A percentile compares a stretch with the other conserved stretches of the same genome.
Conservation (phyloP, 2,329 filamentous ascomycete species). For the Talaromyces rugulosus region DNA sequence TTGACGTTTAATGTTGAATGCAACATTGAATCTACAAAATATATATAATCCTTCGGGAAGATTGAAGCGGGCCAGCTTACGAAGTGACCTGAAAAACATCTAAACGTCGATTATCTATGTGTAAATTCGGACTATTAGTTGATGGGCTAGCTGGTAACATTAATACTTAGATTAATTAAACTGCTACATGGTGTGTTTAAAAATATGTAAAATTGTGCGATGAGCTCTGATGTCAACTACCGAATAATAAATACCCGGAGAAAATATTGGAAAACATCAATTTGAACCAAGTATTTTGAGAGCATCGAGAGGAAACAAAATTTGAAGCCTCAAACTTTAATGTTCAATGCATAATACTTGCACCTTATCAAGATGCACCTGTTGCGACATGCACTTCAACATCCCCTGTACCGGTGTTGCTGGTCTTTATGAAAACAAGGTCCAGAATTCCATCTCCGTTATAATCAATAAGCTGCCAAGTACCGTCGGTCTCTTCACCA, state of each 20-base stretch:
- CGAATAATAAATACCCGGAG: not conserved
- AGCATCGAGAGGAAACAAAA: not conserved
- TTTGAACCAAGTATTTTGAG: not conserved
- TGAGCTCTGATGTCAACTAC: not conserved
- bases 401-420: conserved; percentile 12
- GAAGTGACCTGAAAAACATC: no score
- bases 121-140: no score
- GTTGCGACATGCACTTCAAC: conserved; percentile 15
- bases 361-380: conserved; percentile 4
- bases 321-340: not conserved
- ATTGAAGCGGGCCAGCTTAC: no score
- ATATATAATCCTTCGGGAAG: no score
- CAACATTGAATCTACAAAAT: no score
- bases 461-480: conserved; percentile 15
- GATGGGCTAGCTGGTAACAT: no score
- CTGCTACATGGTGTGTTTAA: not conserved
- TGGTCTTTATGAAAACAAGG: conserved; percentile 15
- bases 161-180: no score
- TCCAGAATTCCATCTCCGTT: conserved; percentile 12
- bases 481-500: conserved; percentile 7
- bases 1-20: no score
- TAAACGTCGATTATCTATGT: no score
- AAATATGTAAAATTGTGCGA: not conserved
- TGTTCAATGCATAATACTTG: not conserved
- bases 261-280: not conserved